phyloP scores from a whole-genome alignment of 179 eudicot species.

The Beta macrorhiza region DNA sequence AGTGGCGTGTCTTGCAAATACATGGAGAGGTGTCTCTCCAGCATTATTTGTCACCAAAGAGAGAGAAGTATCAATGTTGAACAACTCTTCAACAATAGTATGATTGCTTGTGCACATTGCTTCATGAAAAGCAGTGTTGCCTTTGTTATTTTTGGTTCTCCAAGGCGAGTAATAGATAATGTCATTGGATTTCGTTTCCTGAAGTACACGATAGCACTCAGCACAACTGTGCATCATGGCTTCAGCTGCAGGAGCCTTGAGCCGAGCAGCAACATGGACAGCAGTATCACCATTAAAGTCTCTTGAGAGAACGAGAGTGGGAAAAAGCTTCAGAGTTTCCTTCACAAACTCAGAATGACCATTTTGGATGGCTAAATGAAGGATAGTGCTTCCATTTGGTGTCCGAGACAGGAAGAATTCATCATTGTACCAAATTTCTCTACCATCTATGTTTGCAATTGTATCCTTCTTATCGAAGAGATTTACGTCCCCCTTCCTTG shows the following conservation, averaged over 20 bases:
- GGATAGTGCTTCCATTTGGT: not conserved
- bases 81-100: not conserved
- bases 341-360: too few relatives aligned
- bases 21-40: constrained; percentile 4
- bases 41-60: not conserved
- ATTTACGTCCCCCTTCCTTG: too few relatives aligned
- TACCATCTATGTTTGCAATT: too few relatives aligned
- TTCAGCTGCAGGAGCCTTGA: not conserved
- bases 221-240: not conserved
- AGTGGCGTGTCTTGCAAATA: not conserved
- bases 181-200: too few relatives aligned
- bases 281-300: too few relatives aligned
- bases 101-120: not conserved
- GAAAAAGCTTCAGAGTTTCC: too few relatives aligned
- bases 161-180: too few relatives aligned
- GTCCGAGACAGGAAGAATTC: not conserved
- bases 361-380: not conserved
- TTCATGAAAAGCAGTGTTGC: not conserved
- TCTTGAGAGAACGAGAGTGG: too few relatives aligned
- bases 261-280: not conserved
- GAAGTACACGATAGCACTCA: not conserved
- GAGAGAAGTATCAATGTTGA: not conserved
- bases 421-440: too few relatives aligned
- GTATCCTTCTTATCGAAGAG: too few relatives aligned
- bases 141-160: not conserved